Evolutionary conservation across 2,329 filamentous ascomycete species (phyloP), one percentile per base, ranked within the genome.

Genomic region (Sporothrix variecibatus): DNA sequence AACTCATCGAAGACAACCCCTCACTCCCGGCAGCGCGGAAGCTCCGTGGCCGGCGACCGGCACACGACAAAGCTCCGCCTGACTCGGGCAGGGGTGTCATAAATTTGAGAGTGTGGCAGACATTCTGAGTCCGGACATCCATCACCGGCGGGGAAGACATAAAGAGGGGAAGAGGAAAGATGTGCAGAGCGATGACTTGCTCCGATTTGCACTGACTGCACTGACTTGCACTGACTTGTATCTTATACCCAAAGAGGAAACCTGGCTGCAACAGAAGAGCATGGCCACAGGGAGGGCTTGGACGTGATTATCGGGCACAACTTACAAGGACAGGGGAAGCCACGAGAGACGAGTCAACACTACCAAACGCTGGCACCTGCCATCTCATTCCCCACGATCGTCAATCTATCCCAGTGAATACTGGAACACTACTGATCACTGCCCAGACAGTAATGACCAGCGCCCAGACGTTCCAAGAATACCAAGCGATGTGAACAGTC

Each of bases 11-110:
- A n/a, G 15, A 62, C 23, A 34, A 51, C 62, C 62, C 62, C 9
- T 17, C 38, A 46, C 34, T 7, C n/a, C n/a, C 11, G 62, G 38
- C 20, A 17, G 3, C 49, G 1, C 20, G 43, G 26, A 40, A 34
- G 65, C 28, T 31, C 58, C 15, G 58, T 64, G 62, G 38, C 62
- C 62, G 62, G 62, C 40, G 38, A 28, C 23, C 62, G 62, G 62
- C 17, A 28, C 38, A 11, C 26, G 9, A 23, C 3, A 6, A 67
- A 65, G 34, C 20, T 23, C 64, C 64, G 40, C 40, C 64, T 49
- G 64, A 67, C 40, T 67, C 64, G 40, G 62, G 64, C 7, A 67
- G 15, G 64, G 23, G 23, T 49, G 64, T 31, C 64, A 67, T 49
- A n/a, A 28, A 49, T n/a, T 46, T 17, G 23, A 23, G 20, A 15